Base-by-base conservation (phyloP, 108 stramenopile species). In the Epipyxis sp. region DNA sequence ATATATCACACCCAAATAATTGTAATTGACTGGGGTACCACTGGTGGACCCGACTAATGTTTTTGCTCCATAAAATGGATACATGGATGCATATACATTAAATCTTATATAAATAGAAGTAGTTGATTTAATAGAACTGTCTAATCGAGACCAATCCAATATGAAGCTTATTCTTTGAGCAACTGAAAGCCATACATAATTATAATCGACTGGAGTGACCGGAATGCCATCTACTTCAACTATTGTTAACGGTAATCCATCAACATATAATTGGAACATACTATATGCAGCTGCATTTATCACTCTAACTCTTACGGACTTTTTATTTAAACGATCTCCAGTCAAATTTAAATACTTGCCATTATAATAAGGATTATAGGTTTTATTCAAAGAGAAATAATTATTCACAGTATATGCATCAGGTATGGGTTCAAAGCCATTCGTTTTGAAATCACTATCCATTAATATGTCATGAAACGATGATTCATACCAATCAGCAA, bases 361-460 rank as follows among this genome's bases (percentile, higher is more conserved):
- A n/a, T n/a, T n/a, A n/a, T n/a, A n/a, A n/a, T n/a, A n/a, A n/a
- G n/a, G n/a, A n/a, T n/a, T n/a, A n/a, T n/a, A n/a, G n/a, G n/a
- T n/a, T n/a, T n/a, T n/a, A n/a, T n/a, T n/a, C n/a, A n/a, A n/a
- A 37, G 13, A 13, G 61, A 65, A 65, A 32, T 3, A 3, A 32
- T 37, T 37, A 65, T 65, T 65, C 34, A 65, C 61, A 32, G 25
- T 65, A 37, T 32, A 13, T 29, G 61, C 61, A 65, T 65, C 61
- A 37, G 61, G 61, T 35, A 65, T 32, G 25, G 61, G 61, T 32
- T 65, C 61, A 37, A n/a, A n/a, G n/a, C n/a, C n/a, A n/a, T n/a
- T n/a, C n/a, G n/a, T n/a, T n/a, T n/a, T n/a, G n/a, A n/a, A n/a
- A n/a, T n/a, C n/a, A n/a, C n/a, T n/a, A n/a, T n/a, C n/a, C n/a